phyloP scores from a whole-genome alignment of 331 rosid species.

The Phaseolus coccineus region DNA sequence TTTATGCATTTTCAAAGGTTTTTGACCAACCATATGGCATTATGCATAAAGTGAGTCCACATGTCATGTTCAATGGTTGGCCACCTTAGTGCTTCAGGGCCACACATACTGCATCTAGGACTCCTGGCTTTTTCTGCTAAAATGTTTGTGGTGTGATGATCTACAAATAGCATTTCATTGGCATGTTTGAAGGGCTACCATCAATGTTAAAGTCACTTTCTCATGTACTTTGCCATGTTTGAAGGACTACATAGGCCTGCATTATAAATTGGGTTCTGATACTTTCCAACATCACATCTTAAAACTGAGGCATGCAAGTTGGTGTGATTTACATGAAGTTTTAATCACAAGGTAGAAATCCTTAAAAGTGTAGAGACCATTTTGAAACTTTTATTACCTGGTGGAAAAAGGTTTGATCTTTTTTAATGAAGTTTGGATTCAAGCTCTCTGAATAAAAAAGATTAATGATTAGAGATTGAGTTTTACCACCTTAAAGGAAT shows the following conservation, averaged over 20 bases:
- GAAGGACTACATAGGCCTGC: background rate
- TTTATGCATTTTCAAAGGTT: background rate
- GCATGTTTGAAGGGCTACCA: background rate
- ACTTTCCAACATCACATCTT: background rate
- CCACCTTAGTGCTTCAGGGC: conserved; percentile 40
- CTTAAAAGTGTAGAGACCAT: background rate
- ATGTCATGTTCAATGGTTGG: conserved; percentile 37
- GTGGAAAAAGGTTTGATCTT: background rate
- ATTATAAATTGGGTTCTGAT: background rate
- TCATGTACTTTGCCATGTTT: background rate
- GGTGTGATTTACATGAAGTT: background rate
- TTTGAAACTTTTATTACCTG: background rate
- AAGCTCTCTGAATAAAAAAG: background rate
- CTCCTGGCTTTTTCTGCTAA: conserved; percentile 51
- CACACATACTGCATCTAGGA: conserved; percentile 37
- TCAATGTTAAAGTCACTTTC: background rate
- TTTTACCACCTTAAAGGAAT: too few relatives aligned
- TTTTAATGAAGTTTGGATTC: background rate
- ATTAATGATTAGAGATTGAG: too few relatives aligned
- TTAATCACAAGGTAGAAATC: background rate
- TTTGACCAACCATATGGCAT: background rate
- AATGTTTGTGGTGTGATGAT: background rate
- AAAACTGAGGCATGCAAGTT: background rate
- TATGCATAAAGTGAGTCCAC: background rate
- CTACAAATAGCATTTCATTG: background rate